These are phyloP conservation scores for Lentithecium fluviatile DNA, from an alignment of 495 filamentous ascomycete species.

Conservation along the genomic window DNA sequence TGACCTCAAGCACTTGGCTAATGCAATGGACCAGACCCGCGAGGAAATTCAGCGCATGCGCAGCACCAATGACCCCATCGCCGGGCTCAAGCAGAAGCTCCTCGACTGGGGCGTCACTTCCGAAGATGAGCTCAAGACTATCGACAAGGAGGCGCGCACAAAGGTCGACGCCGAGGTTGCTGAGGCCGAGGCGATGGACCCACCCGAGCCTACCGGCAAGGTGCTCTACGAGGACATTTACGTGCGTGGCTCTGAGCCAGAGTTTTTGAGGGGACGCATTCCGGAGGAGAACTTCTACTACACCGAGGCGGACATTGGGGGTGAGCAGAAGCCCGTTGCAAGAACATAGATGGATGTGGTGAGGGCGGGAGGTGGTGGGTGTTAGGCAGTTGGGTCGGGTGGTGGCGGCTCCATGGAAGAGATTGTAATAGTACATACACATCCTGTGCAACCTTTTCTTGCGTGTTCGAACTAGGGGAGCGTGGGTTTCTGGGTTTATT, in stretches of 20 bases:
- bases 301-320: slow-evolving; percentile 42
- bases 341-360: slow-evolving; percentile 19
- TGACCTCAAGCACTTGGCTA: background rate
- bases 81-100: slow-evolving; percentile 95
- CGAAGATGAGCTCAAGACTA: slow-evolving; percentile 94
- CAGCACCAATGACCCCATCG: slow-evolving; percentile 95
- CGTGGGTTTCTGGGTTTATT: background rate
- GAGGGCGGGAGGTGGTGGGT: background rate
- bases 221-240: slow-evolving; percentile 97
- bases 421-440: slow-evolving; percentile 25
- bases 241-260: slow-evolving; percentile 84
- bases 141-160: slow-evolving; percentile 87
- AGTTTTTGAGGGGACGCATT: slow-evolving; percentile 84
- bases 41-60: slow-evolving; percentile 99
- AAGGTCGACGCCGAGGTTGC: slow-evolving; percentile 88
- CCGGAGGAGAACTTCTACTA: slow-evolving; percentile 96
- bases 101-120: slow-evolving; percentile 88
- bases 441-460: slow-evolving; percentile 1
- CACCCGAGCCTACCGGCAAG: slow-evolving; percentile 71
- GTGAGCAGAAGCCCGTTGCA: slow-evolving; percentile 22
- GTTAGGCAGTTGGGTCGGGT: background rate
- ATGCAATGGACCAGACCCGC: slow-evolving; percentile 57
- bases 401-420: slow-evolving; percentile 1
- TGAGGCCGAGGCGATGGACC: slow-evolving; percentile 79
- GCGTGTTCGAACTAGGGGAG: slow-evolving; percentile 18